Conservation (phyloP, 768 basidiomycete species). For the Suillus plorans region DNA sequence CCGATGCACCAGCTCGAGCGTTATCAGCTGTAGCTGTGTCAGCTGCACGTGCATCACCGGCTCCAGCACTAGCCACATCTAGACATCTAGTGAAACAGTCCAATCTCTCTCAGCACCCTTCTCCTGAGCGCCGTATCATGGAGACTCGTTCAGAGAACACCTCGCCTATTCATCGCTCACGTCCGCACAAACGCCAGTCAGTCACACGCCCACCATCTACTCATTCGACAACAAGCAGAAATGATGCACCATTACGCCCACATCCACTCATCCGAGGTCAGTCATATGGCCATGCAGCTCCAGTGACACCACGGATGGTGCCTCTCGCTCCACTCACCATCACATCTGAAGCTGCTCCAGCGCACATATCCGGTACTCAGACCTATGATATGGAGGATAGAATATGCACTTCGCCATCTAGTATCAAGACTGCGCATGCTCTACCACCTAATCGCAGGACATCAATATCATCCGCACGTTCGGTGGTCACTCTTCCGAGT, state of each 20-base stretch:
- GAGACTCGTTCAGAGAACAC: constrained; percentile 40
- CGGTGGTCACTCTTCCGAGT: constrained; percentile 56
- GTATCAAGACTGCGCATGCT: constrained; percentile 36
- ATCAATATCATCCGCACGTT: constrained; percentile 59
- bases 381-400: constrained; percentile 22
- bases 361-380: constrained; percentile 43
- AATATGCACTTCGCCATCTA: constrained; percentile 35
- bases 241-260: constrained; percentile 50
- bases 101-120: constrained; percentile 17
- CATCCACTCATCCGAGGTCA: constrained; percentile 79
- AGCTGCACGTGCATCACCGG: constrained; percentile 18
- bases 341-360: constrained; percentile 47
- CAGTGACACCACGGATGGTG: constrained; percentile 41
- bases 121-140: constrained; percentile 20
- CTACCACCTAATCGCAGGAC: constrained; percentile 41
- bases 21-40: constrained; percentile 7
- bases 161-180: constrained; percentile 37
- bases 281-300: constrained; percentile 50
- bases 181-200: constrained; percentile 39
- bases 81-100: constrained; percentile 13
- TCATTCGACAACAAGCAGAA: constrained; percentile 49
- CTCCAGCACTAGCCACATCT: constrained; percentile 14
- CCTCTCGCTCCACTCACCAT: constrained; percentile 62
- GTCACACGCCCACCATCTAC: constrained; percentile 62
- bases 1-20: constrained; percentile 21